Conservation (phyloP, 1,284 basidiomycete species). For the Cronartium quercuum region DNA sequence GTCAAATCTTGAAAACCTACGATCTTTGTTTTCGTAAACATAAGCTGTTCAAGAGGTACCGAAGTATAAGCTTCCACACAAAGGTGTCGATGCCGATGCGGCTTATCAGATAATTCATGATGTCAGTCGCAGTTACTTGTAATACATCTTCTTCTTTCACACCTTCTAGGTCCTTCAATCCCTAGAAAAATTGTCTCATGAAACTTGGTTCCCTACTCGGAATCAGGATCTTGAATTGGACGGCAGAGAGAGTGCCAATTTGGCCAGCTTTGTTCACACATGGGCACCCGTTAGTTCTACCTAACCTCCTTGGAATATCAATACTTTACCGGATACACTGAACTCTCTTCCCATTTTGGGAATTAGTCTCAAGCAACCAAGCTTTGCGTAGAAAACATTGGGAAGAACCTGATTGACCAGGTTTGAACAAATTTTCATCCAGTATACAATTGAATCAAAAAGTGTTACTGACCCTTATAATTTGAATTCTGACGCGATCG, state of each 20-base stretch:
- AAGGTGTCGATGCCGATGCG: slow-evolving; percentile 50
- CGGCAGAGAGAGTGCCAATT: slow-evolving; percentile 69
- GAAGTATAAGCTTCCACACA: slow-evolving; percentile 51
- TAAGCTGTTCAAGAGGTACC: slow-evolving; percentile 49
- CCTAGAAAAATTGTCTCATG: not conserved
- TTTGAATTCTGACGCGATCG: too few relatives aligned
- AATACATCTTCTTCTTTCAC: too few relatives aligned
- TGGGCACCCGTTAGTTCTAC: slow-evolving; percentile 55
- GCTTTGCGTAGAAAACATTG: slow-evolving; percentile 71
- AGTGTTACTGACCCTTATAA: too few relatives aligned
- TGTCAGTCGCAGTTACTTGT: slow-evolving; percentile 38
- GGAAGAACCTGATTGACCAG: slow-evolving; percentile 71
- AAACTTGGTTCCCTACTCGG: slow-evolving; percentile 23
- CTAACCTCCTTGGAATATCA: not conserved
- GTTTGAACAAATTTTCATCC: slow-evolving; percentile 56
- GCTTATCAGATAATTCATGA: slow-evolving; percentile 69
- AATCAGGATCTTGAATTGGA: slow-evolving; percentile 65
- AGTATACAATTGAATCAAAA: too few relatives aligned
- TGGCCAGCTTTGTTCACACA: slow-evolving; percentile 59
- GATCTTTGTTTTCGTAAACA: not conserved
- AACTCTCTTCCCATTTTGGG: not conserved
- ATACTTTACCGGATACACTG: too few relatives aligned
- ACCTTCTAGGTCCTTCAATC: too few relatives aligned
- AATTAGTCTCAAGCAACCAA: slow-evolving; percentile 57
- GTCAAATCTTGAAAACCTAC: not conserved